Evolutionary conservation across 306 rosid species (phyloP).

Genomic region (Vigna radiata): DNA sequence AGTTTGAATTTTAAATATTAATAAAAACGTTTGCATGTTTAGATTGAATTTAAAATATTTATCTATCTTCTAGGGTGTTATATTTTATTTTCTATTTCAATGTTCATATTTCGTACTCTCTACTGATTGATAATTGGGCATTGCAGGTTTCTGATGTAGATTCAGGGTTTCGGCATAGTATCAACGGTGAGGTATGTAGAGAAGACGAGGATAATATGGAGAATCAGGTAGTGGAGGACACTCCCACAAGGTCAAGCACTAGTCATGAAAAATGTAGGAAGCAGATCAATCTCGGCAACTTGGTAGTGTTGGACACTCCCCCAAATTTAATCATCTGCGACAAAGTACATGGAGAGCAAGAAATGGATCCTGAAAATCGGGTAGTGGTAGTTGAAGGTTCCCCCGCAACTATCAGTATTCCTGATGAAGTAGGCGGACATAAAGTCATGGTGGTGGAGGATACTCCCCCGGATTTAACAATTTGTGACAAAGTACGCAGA

Average conservation of each 20-base stretch:
- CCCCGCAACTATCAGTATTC: background rate
- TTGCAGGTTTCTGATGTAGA: conserved; percentile 47
- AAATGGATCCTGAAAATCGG: conserved; percentile 20
- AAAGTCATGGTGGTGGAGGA: conserved; percentile 36
- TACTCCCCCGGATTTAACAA: conserved; percentile 34
- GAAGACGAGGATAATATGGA: conserved; percentile 33
- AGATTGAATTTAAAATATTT: conserved; percentile 35
- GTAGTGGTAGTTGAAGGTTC: conserved; percentile 24
- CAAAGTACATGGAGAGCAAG: background rate
- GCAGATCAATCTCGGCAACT: conserved; percentile 25
- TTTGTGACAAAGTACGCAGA: background rate
- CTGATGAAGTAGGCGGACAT: conserved; percentile 26
- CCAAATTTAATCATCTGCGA: conserved; percentile 12
- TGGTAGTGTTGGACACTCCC: conserved; percentile 37
- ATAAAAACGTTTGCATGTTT: background rate
- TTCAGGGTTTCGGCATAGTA: conserved; percentile 38
- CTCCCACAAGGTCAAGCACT: conserved; percentile 36
- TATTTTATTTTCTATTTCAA: conserved; percentile 27
- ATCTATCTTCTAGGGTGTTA: conserved; percentile 24
- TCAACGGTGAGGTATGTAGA: conserved; percentile 22
- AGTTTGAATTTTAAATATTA: conserved; percentile 35
- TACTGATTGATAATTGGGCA: conserved; percentile 38
- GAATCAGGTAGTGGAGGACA: conserved; percentile 46
- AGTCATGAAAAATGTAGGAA: conserved; percentile 26
- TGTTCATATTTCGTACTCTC: background rate